Base-by-base conservation (phyloP, 257 asterid genomes). In the Ehretia macrophylla region DNA sequence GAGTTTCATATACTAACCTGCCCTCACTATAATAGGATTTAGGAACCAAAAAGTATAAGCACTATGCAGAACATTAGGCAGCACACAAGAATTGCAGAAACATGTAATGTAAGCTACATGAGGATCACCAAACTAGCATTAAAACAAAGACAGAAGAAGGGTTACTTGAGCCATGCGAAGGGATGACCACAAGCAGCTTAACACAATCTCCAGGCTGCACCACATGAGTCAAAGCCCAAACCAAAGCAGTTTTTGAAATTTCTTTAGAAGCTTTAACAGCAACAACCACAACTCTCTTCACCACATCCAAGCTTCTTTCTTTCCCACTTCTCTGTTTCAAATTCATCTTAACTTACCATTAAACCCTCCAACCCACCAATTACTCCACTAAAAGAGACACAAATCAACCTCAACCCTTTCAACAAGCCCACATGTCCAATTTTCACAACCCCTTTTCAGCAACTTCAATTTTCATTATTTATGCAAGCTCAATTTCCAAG, bases 161-260 rank as follows among this genome's bases (percentile, higher is more conserved):
- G 44, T 72, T 87, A 87, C 96, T 74, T 72, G 95, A 74, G 62
- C 10, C 67, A 62, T 74, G 87, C 64, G 55, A 32, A 46, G 95
- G 86, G 49, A 83, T 72, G 71, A 87, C 65, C 56, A 85, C 86
- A 23, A 91, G 80, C 32, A 85, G 75, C 72, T 79, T 90, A 48
- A 91, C 81, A 48, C 77, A 72, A 66, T 85, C 94, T 39, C 96
- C 96, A 1, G 85, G 83, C 35, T 57, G 81, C 58, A 75, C 96
- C 32, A 83, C 94, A 72, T 87, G 83, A 55, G 90, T 85, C 40
- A 91, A 59, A 68, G 95, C 94, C 98, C 98, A 91, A 8, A 65
- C 42, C 49, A 91, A 59, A 76, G 96, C 88, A 70, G 65, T 69
- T 77, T 74, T 85, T 48, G 94, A 76, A 54, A 91, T 76, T 19